phyloP scores from a whole-genome alignment of 1,284 basidiomycete genomes.

The Kalmanozyma brasiliensis region DNA sequence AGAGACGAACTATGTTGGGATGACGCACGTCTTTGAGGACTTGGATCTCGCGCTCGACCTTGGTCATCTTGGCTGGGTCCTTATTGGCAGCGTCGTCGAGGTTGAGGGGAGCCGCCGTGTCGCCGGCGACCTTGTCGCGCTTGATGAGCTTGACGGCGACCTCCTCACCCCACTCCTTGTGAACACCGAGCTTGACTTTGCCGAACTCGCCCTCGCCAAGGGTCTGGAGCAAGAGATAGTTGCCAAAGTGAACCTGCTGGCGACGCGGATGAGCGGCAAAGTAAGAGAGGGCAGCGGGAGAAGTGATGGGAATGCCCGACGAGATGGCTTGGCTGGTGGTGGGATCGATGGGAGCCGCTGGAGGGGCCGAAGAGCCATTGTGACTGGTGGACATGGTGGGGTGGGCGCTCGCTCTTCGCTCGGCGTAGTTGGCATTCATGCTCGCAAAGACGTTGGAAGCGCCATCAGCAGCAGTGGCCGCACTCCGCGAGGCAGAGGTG shows the following conservation, averaged over 20 bases:
- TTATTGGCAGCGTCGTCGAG: slow-evolving; percentile 42
- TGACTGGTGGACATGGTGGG: slow-evolving; percentile 53
- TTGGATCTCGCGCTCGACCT: slow-evolving; percentile 97
- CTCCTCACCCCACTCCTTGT: slow-evolving; percentile 92
- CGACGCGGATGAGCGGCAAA: slow-evolving; percentile 67
- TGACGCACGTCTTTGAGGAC: slow-evolving; percentile 92
- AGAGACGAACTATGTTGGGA: slow-evolving; percentile 96
- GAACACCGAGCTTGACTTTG: slow-evolving; percentile 97
- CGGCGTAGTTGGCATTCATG: slow-evolving; percentile 50
- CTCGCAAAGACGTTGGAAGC: slow-evolving; percentile 44
- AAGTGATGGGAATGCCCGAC: slow-evolving; percentile 63
- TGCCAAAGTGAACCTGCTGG: slow-evolving; percentile 68
- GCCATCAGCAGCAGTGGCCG: slow-evolving; percentile 10
- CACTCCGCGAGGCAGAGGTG: slow-evolving; percentile 14
- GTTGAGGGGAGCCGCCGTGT: slow-evolving; percentile 64
- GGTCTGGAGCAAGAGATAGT: slow-evolving; percentile 67
- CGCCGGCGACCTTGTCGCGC: slow-evolving; percentile 87
- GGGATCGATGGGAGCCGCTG: slow-evolving; percentile 38
- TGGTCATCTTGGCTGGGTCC: slow-evolving; percentile 80
- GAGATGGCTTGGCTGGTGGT: slow-evolving; percentile 54
- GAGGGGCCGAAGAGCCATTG: slow-evolving; percentile 3
- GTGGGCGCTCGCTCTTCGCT: slow-evolving; percentile 61
- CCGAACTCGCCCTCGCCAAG: slow-evolving; percentile 95
- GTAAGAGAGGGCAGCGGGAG: slow-evolving; percentile 65
- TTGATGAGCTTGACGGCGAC: slow-evolving; percentile 99